Evolutionary conservation across 2,329 filamentous ascomycete species (phyloP).

Genomic region (Fusarium sp.): DNA sequence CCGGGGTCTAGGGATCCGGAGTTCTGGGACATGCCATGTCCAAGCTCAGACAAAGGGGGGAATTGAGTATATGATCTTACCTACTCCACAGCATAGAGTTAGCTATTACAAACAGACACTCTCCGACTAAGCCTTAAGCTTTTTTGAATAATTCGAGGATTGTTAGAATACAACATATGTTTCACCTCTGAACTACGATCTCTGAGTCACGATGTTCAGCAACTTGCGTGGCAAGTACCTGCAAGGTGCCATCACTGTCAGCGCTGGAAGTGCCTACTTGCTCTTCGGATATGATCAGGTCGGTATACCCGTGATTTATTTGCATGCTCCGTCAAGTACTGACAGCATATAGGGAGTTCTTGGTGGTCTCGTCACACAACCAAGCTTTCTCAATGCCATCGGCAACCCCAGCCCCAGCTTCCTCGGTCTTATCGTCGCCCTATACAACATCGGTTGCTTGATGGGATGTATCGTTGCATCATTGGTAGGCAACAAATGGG

Average conservation of each 20-base stretch:
- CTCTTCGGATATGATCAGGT: slow-evolving; percentile 15
- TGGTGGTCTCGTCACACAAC: slow-evolving; percentile 15
- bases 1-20: too few relatives aligned
- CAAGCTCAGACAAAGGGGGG: too few relatives aligned
- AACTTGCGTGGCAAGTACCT: slow-evolving; percentile 9
- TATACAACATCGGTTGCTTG: slow-evolving; percentile 24
- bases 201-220: background rate
- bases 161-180: too few relatives aligned
- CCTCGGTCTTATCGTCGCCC: slow-evolving; percentile 19
- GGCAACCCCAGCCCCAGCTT: slow-evolving; percentile 16
- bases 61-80: too few relatives aligned
- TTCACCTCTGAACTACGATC: too few relatives aligned
- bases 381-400: slow-evolving; percentile 18
- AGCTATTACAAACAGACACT: too few relatives aligned
- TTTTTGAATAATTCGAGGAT: too few relatives aligned
- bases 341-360: background rate
- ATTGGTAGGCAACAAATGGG: slow-evolving; percentile 4
- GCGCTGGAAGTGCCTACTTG: slow-evolving; percentile 19
- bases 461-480: slow-evolving; percentile 12
- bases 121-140: too few relatives aligned
- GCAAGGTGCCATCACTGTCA: slow-evolving; percentile 5
- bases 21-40: too few relatives aligned
- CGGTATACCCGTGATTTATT: too few relatives aligned
- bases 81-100: too few relatives aligned
- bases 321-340: background rate